Evolutionary conservation across 2,329 filamentous ascomycete genomes (phyloP).

Genomic region (Metarhizium robertsii): DNA sequence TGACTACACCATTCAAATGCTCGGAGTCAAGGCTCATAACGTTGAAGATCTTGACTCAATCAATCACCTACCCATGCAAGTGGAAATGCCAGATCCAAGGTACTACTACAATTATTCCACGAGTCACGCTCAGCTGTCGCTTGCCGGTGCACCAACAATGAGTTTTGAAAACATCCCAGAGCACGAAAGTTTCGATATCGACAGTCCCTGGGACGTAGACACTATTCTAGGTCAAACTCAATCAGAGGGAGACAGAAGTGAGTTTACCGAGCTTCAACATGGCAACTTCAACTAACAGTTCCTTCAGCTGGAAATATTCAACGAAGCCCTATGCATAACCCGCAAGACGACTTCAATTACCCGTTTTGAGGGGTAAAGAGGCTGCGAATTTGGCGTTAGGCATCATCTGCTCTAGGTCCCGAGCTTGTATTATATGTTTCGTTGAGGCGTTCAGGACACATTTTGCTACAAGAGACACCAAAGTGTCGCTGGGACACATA

Average conservation of each 20-base stretch:
- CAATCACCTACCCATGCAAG: conserved; percentile 9
- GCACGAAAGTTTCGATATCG: conserved; percentile 13
- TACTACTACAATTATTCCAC: conserved; percentile 9
- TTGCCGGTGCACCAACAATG: conserved; percentile 5
- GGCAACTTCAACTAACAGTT: neutral
- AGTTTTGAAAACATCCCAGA: conserved; percentile 10
- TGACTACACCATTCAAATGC: conserved; percentile 2
- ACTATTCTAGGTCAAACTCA: conserved; percentile 10
- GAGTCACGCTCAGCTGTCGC: conserved; percentile 3
- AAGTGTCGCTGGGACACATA: neutral
- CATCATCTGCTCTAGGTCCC: neutral
- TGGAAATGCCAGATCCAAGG: conserved; percentile 8
- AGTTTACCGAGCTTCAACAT: neutral
- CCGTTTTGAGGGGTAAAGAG: neutral
- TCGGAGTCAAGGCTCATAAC: conserved; percentile 8
- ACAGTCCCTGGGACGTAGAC: conserved; percentile 14
- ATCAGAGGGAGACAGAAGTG: conserved; percentile 11
- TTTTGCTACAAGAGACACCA: neutral
- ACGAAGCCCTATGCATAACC: neutral
- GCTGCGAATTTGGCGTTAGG: neutral
- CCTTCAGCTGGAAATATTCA: neutral
- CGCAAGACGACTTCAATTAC: conserved; percentile 2
- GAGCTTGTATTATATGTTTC: neutral
- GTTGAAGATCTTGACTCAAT: conserved; percentile 11
- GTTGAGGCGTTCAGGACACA: neutral